Evolutionary conservation across 768 basidiomycete genomes (phyloP).

Genomic region (Kondoa subrosea): DNA sequence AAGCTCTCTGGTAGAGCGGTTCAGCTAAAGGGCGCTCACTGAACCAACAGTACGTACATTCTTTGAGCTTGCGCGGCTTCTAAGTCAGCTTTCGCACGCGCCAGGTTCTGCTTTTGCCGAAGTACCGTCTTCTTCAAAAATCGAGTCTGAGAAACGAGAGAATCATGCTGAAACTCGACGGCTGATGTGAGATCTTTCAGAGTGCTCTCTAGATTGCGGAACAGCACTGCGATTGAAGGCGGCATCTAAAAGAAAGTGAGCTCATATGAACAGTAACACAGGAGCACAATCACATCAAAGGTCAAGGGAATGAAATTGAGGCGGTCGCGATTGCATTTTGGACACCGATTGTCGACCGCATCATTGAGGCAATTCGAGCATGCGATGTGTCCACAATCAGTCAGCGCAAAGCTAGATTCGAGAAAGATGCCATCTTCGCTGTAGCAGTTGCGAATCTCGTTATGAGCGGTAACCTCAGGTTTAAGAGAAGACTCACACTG

Average conservation of each 20-base stretch:
- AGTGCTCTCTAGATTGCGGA: background rate
- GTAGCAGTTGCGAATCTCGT: no score
- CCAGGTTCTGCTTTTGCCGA: background rate
- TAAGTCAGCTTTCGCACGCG: background rate
- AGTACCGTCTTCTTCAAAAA: conserved; percentile 1
- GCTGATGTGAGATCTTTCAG: background rate
- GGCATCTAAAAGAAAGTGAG: no score
- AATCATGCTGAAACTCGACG: background rate
- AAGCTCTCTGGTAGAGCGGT: no score
- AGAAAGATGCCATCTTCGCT: background rate
- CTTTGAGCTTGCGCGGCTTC: background rate
- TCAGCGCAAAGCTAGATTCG: background rate
- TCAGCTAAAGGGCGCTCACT: no score
- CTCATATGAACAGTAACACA: no score
- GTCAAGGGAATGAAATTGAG: background rate
- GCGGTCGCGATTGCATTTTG: background rate
- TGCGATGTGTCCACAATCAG: background rate
- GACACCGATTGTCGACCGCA: background rate
- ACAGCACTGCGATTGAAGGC: background rate
- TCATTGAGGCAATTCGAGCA: background rate
- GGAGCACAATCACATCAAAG: no score
- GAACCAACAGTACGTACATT: background rate
- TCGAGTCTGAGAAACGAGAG: background rate
- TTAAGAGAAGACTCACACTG: no score
- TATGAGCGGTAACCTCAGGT: no score